Evolutionary conservation across 805 yeast species (phyloP).

Genomic region (Schizosaccharomyces lindneri): DNA sequence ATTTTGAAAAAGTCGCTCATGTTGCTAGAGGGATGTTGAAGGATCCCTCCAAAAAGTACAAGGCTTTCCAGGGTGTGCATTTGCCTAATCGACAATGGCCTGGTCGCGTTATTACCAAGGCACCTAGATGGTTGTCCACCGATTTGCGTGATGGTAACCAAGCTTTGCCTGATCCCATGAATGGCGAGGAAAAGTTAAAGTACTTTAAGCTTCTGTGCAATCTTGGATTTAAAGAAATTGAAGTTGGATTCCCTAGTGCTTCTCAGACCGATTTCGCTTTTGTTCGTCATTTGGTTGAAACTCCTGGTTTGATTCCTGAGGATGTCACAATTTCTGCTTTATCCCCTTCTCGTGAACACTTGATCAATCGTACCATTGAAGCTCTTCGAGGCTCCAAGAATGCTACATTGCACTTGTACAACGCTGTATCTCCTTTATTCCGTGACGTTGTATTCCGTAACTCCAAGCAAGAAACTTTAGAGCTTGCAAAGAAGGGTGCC

Average conservation of each 20-base stretch:
- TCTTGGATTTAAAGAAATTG: constrained; percentile 61
- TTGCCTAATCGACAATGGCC: constrained; percentile 56
- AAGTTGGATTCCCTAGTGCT: constrained; percentile 63
- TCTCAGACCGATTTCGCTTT: constrained; percentile 61
- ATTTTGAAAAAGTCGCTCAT: background rate
- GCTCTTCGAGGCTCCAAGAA: constrained; percentile 46
- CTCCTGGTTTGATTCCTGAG: constrained; percentile 26
- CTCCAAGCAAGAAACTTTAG: constrained; percentile 27
- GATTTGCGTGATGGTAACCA: constrained; percentile 71
- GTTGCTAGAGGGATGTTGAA: constrained; percentile 11
- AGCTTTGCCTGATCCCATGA: constrained; percentile 61
- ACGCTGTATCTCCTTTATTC: constrained; percentile 55
- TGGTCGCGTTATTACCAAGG: constrained; percentile 24
- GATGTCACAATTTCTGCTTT: constrained; percentile 59
- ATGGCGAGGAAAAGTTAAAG: constrained; percentile 47
- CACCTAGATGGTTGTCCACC: constrained; percentile 67
- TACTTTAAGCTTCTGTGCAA: constrained; percentile 45
- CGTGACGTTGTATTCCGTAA: constrained; percentile 45
- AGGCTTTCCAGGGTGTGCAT: constrained; percentile 26
- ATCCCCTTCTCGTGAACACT: constrained; percentile 51
- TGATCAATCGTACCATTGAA: constrained; percentile 47
- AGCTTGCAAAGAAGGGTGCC: constrained; percentile 37
- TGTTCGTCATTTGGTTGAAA: constrained; percentile 47
- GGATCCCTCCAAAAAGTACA: constrained; percentile 42
- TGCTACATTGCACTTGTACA: constrained; percentile 53